Evolutionary conservation across 768 basidiomycete genomes (phyloP).

Genomic region (Leccinum pellstonianum): DNA sequence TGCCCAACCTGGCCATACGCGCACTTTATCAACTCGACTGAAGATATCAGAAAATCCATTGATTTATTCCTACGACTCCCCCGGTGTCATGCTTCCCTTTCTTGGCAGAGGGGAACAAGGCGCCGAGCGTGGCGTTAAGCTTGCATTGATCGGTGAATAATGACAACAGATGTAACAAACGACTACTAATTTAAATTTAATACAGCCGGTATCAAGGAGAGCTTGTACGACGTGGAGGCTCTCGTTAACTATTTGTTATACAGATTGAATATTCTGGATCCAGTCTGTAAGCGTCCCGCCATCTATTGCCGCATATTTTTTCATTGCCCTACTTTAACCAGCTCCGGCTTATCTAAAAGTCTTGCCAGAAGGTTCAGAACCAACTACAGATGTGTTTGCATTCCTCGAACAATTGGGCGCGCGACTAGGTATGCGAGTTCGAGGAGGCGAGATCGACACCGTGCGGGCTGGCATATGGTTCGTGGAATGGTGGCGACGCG

Average conservation of each 20-base stretch:
- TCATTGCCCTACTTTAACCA: slow-evolving; percentile 24
- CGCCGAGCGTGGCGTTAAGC: slow-evolving; percentile 88
- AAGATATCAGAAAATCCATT: slow-evolving; percentile 78
- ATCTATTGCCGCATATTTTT: neutral
- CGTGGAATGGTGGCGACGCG: slow-evolving; percentile 83
- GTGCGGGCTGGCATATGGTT: slow-evolving; percentile 77
- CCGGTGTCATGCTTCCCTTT: slow-evolving; percentile 96
- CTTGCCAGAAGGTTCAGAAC: slow-evolving; percentile 51
- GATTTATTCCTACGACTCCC: slow-evolving; percentile 93
- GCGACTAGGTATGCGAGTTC: slow-evolving; percentile 79
- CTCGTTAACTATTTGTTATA: slow-evolving; percentile 86
- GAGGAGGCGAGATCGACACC: slow-evolving; percentile 71
- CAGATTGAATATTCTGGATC: slow-evolving; percentile 76
- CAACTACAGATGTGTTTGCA: slow-evolving; percentile 57
- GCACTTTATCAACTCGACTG: slow-evolving; percentile 82
- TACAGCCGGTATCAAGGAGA: slow-evolving; percentile 91
- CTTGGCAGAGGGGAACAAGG: slow-evolving; percentile 83
- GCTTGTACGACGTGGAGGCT: slow-evolving; percentile 80
- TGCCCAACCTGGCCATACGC: slow-evolving; percentile 87
- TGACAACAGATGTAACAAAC: slow-evolving; percentile 13
- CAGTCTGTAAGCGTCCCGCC: slow-evolving; percentile 50
- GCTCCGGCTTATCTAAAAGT: slow-evolving; percentile 70
- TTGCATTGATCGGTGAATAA: slow-evolving; percentile 85
- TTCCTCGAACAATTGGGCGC: slow-evolving; percentile 70
- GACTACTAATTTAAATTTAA: slow-evolving; percentile 9